phyloP scores from a whole-genome alignment of 2,329 filamentous ascomycete species.

The Fusarium sp. region DNA sequence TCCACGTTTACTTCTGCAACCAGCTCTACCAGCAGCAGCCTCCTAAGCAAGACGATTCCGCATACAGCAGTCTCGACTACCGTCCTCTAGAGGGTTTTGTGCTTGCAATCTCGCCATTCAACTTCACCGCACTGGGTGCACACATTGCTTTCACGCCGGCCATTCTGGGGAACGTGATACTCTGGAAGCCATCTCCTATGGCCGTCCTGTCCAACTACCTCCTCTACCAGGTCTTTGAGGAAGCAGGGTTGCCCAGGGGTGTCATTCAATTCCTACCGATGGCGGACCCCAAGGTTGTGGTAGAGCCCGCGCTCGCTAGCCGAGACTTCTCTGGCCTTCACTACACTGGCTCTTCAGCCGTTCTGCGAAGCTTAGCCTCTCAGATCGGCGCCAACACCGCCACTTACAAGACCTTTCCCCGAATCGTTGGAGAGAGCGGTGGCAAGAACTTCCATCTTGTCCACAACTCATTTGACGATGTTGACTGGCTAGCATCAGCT shows the following conservation, averaged over 20 bases:
- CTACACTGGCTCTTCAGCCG: constrained; percentile 54
- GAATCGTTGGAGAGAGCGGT: constrained; percentile 63
- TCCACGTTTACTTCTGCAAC: constrained; percentile 11
- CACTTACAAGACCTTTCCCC: constrained; percentile 53
- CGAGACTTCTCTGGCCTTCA: constrained; percentile 53
- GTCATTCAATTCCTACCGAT: constrained; percentile 53
- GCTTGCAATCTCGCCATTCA: constrained; percentile 57
- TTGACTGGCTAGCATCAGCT: constrained; percentile 9
- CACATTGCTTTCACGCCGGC: constrained; percentile 52
- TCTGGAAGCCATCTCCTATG: constrained; percentile 55
- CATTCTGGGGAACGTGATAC: constrained; percentile 56
- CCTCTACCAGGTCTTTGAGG: constrained; percentile 54
- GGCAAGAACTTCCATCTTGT: constrained; percentile 66
- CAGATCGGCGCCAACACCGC: constrained; percentile 48
- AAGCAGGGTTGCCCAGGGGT: constrained; percentile 53
- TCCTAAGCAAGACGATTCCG: constrained; percentile 9
- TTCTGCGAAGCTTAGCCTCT: constrained; percentile 50
- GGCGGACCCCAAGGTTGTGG: constrained; percentile 52
- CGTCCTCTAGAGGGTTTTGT: constrained; percentile 57
- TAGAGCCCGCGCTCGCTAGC: constrained; percentile 48
- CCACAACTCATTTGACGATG: constrained; percentile 46
- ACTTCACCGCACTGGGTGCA: constrained; percentile 56
- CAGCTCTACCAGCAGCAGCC: constrained; percentile 20
- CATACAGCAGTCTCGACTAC: constrained; percentile 49
- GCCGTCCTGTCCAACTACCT: constrained; percentile 51